Evolutionary conservation across 2,329 filamentous ascomycete species (phyloP).

Genomic region (Penicillium freii): DNA sequence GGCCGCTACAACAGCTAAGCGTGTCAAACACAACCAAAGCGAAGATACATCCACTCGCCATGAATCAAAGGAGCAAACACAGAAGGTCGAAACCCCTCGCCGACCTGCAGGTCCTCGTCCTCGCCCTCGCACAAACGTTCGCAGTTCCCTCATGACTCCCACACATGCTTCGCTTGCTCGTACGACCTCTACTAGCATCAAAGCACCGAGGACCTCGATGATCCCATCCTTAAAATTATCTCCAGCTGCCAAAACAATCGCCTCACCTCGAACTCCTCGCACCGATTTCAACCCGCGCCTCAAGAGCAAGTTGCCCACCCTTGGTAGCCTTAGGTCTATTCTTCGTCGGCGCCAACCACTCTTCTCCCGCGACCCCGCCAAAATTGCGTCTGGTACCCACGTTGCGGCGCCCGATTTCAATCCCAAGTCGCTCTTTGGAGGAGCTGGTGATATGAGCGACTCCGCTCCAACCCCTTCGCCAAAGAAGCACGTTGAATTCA

Average conservation of each 20-base stretch:
- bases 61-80: slow-evolving; percentile 4
- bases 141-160: slow-evolving; percentile 67
- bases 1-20: slow-evolving; percentile 58
- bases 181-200: slow-evolving; percentile 49
- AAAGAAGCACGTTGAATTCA: slow-evolving; percentile 81
- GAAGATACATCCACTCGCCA: slow-evolving; percentile 69
- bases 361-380: slow-evolving; percentile 58
- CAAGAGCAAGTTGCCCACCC: slow-evolving; percentile 49
- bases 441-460: slow-evolving; percentile 29
- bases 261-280: slow-evolving; percentile 45
- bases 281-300: slow-evolving; percentile 48
- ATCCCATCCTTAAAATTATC: slow-evolving; percentile 54
- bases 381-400: slow-evolving; percentile 62
- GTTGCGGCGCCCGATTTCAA: slow-evolving; percentile 40
- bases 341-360: slow-evolving; percentile 60
- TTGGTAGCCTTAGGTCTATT: slow-evolving; percentile 60
- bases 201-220: slow-evolving; percentile 54
- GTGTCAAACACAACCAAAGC: slow-evolving; percentile 63
- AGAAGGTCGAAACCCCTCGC: slow-evolving; percentile 19
- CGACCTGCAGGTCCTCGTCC: slow-evolving; percentile 35
- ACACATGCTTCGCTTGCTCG: slow-evolving; percentile 72
- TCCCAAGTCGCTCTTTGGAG: slow-evolving; percentile 52
- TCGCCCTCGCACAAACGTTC: slow-evolving; percentile 42
- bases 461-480: slow-evolving; percentile 63
- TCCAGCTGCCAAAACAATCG: slow-evolving; percentile 53